phyloP scores from a whole-genome alignment of 2,329 filamentous ascomycete species.

The Arthrinium puccinioides region DNA sequence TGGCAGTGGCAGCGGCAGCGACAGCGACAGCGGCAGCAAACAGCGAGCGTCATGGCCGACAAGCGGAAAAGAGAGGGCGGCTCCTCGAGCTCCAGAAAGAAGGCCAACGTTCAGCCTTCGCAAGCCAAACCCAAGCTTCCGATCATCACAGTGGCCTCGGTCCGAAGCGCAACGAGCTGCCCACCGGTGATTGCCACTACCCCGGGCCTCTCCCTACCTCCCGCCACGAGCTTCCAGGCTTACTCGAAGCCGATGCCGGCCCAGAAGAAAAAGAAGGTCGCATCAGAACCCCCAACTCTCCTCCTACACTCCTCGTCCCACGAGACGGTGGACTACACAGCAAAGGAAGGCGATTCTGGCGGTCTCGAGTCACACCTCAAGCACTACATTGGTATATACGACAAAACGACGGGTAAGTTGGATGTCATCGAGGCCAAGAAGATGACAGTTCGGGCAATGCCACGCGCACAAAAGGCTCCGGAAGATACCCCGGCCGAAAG shows the following conservation, averaged over 20 bases:
- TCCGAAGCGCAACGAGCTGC: constrained; percentile 36
- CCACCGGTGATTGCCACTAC: constrained; percentile 45
- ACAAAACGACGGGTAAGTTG: constrained; percentile 51
- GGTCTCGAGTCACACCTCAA: constrained; percentile 40
- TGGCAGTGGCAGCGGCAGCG: too few relatives aligned
- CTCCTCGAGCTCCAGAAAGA: constrained; percentile 39
- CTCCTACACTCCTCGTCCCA: constrained; percentile 52
- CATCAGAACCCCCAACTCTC: constrained; percentile 38
- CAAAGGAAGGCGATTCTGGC: constrained; percentile 40
- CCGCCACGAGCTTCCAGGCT: constrained; percentile 35
- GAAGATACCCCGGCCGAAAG: constrained; percentile 35
- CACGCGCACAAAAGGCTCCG: constrained; percentile 46
- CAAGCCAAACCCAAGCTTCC: constrained; percentile 8
- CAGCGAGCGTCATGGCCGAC: not conserved
- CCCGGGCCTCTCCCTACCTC: constrained; percentile 30
- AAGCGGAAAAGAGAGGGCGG: constrained; percentile 21
- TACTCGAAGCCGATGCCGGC: constrained; percentile 34
- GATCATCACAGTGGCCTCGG: constrained; percentile 37
- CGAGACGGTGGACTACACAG: constrained; percentile 52
- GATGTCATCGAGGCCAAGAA: constrained; percentile 57
- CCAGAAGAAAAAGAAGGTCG: constrained; percentile 32
- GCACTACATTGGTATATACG: constrained; percentile 59
- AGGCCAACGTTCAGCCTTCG: constrained; percentile 41
- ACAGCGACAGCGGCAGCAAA: too few relatives aligned
- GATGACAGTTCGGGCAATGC: constrained; percentile 52